Percentiles rank a stretch among this genome's conserved stretches.
These are phyloP conservation scores for Nicotiana knightiana DNA, from an alignment of 257 asterid genomes.

Conservation along the genomic window DNA sequence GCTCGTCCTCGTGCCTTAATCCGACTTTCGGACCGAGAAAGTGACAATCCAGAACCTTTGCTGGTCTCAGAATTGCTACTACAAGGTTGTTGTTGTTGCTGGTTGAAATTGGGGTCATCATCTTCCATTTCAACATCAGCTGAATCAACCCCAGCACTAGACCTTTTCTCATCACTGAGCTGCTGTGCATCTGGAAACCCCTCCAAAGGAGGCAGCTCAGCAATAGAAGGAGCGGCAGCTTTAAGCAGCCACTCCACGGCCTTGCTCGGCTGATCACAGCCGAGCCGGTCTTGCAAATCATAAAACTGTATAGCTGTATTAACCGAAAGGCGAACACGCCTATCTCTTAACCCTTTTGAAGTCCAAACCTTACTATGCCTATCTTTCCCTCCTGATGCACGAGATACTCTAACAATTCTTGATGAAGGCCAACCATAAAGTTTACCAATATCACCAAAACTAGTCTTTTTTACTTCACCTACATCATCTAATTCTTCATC, in stretches of 20 bases:
- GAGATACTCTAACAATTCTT: conserved; percentile 68
- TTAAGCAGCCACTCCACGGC: conserved; percentile 91
- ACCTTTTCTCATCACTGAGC: conserved; percentile 56
- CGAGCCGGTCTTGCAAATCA: conserved; percentile 79
- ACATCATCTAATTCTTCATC: conserved; percentile 38
- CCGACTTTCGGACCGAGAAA: conserved; percentile 49
- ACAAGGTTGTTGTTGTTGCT: conserved; percentile 5
- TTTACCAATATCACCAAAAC: conserved; percentile 26
- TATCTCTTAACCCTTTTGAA: conserved; percentile 70
- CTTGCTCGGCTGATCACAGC: conserved; percentile 86
- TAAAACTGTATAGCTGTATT: conserved; percentile 83
- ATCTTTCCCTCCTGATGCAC: conserved; percentile 77
- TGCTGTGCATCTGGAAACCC: conserved; percentile 58
- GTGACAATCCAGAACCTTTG: conserved; percentile 48
- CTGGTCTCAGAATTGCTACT: conserved; percentile 46
- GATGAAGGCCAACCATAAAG: conserved; percentile 60
- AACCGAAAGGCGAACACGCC: conserved; percentile 77
- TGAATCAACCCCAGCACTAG: conserved; percentile 51
- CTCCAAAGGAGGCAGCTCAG: conserved; percentile 60
- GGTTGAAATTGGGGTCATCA: conserved; percentile 27
- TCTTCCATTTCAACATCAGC: conserved; percentile 47
- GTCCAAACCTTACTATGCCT: conserved; percentile 87
- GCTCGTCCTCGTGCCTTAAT: conserved; percentile 49
- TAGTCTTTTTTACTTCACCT: conserved; percentile 25
- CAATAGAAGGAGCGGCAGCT: conserved; percentile 60